Evolutionary conservation across 257 asterid genomes (phyloP).

Genomic region (Fraxinus pennsylvanica): DNA sequence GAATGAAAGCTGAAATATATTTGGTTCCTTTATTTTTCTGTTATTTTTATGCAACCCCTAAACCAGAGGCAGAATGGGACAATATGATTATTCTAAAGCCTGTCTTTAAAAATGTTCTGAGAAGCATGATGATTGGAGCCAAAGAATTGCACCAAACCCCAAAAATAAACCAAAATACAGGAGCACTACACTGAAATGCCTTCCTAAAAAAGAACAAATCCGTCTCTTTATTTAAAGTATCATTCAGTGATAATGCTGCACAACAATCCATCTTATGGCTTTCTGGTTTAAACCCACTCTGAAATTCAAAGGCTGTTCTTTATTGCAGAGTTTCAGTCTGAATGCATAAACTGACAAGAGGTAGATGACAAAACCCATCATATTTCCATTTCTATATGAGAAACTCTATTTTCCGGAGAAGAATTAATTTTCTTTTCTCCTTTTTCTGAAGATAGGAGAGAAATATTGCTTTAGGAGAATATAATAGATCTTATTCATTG

Average conservation of each 20-base stretch:
- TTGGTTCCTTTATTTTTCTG: constrained; percentile 4
- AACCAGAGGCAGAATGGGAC: background rate
- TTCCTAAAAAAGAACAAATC: background rate
- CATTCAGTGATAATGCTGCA: background rate
- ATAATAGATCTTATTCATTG: background rate
- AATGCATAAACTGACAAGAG: background rate
- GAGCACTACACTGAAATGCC: background rate
- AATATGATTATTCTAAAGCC: background rate
- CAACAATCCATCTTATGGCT: background rate
- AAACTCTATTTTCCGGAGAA: background rate
- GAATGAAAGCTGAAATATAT: background rate
- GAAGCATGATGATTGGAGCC: background rate
- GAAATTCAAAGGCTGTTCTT: background rate
- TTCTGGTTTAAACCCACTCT: background rate
- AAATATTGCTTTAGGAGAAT: background rate
- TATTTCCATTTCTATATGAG: background rate
- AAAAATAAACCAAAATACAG: background rate
- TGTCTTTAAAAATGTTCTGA: background rate
- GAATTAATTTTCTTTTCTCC: background rate
- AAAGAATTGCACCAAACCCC: background rate
- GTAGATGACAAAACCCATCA: background rate
- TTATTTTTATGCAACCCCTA: background rate
- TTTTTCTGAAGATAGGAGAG: constrained; percentile 1
- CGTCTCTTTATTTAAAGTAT: background rate
- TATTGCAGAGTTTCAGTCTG: background rate